Conservation (phyloP, 148 eudicot species). For the Pharnaceum exiguum region DNA sequence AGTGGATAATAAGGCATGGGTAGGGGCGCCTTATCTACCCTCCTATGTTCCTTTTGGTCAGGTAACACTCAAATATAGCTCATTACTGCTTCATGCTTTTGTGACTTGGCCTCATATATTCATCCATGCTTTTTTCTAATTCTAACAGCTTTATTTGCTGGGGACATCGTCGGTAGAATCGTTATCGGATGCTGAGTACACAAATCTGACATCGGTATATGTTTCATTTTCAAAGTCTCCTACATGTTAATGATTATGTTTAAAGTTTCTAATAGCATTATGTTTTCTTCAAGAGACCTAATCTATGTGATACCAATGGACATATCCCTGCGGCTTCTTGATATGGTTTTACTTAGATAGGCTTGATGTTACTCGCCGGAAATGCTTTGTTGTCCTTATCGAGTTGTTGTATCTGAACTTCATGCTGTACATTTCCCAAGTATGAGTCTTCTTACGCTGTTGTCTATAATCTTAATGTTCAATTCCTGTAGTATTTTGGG, state of each 20-base stretch:
- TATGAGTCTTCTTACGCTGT: no score
- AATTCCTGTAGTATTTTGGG: no score
- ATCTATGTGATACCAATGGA: neutral
- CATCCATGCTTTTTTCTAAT: neutral
- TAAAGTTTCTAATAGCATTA: neutral
- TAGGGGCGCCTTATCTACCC: constrained; percentile 77
- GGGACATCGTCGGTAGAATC: constrained; percentile 82
- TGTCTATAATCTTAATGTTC: no score
- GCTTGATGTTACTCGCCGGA: no score
- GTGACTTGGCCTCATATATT: neutral
- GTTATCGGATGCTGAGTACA: constrained; percentile 88
- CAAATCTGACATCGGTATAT: constrained; percentile 92
- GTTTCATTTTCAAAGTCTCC: constrained; percentile 18
- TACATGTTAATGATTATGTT: neutral
- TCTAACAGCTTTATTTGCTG: constrained; percentile 79
- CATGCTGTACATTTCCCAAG: no score
- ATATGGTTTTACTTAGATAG: no score
- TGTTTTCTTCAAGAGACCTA: neutral
- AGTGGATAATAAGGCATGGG: constrained; percentile 62
- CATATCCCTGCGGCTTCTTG: no score
- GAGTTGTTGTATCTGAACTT: no score
- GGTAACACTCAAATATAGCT: constrained; percentile 37
- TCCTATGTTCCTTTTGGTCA: constrained; percentile 97
- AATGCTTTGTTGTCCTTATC: no score
- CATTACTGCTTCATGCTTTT: neutral